Evolutionary conservation across 1,139 yeast genomes (phyloP).

Genomic region (Pichia sp.): DNA sequence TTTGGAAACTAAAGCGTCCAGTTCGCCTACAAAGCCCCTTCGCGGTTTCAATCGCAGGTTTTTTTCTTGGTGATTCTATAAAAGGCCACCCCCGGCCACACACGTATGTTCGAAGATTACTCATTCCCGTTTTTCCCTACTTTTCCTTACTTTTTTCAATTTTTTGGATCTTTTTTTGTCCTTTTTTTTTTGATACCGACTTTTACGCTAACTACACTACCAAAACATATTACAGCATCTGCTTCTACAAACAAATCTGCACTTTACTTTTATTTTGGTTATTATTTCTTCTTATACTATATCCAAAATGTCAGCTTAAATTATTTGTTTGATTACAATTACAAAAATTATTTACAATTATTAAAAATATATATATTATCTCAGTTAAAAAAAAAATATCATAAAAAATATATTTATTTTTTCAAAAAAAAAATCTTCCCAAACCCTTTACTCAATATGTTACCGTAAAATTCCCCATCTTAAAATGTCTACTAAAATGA

Average conservation of each 20-base stretch:
- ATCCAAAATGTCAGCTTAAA: constrained; percentile 29
- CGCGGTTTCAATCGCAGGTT: too few species aligned
- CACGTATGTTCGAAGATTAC: background rate
- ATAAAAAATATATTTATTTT: background rate
- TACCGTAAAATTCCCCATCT: background rate
- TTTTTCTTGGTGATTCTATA: background rate
- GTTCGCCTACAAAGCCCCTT: too few species aligned
- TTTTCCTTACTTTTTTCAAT: background rate
- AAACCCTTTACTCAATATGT: background rate
- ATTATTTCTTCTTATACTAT: background rate
- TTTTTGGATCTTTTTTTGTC: background rate
- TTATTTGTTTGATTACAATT: constrained; percentile 8
- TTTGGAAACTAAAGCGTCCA: background rate
- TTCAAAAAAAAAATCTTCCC: background rate
- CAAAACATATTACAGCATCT: constrained; percentile 10
- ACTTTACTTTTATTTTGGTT: constrained; percentile 2
- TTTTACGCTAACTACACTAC: constrained; percentile 1
- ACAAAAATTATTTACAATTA: background rate
- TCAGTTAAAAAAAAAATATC: background rate
- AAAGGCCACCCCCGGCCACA: background rate
- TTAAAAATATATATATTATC: constrained; percentile 1
- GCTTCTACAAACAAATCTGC: constrained; percentile 13
- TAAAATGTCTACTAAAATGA: background rate
- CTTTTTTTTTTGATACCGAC: background rate
- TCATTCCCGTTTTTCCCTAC: background rate